Evolutionary conservation across 371 early-diverging fungal species (phyloP), one percentile per base, ranked within the genome.

Genomic region (Choanephora cucurbitarum): DNA sequence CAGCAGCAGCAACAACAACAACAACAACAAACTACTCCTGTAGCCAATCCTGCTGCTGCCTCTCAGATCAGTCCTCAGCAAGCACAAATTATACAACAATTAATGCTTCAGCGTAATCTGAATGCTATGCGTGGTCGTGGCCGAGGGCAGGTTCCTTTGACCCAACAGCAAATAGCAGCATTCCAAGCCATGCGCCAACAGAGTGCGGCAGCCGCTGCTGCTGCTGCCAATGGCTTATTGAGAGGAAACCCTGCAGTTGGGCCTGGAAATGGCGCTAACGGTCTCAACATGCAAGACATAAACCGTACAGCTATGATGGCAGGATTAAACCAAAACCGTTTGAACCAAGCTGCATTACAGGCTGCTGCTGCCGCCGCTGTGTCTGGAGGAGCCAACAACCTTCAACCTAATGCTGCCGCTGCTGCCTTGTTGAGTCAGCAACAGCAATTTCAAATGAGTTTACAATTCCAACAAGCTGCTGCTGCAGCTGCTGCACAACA

Each of bases 381-480:
- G 40, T 41, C 52, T 24, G 49, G 47, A 42, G 51, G 49, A 18
- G 18, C 65, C 21, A 33, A 54, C 8, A 55, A 53, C 44, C 41
- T 28, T 28, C 56, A 56, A 32, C 57, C 61, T 5, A 50, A 55
- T 4, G 53, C 28, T 28, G 28, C 44, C 2, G 51, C 52, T 2
- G 58, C 47, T 1, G 52, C 19, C 11, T 34, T 53, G 33, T 31
- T 44, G 42, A 24, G 47, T n/a, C 64, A 63, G 31, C 64, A 69
- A 39, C 73, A 73, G 24, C 77, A 72, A 51, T 67, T 69, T 42
- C 69, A 75, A 53, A 59, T 67, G 62, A 67, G 52, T 24, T 47
- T 67, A 11, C 64, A 64, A 32, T 62, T 51, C 51, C 72, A 71
- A 41, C 64, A 67, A 43, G 65, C 61, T 7, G 62, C 63, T 11